These are phyloP conservation scores for Verruconis gallopava DNA, from an alignment of 2,329 filamentous ascomycete genomes.

Conservation along the genomic window DNA sequence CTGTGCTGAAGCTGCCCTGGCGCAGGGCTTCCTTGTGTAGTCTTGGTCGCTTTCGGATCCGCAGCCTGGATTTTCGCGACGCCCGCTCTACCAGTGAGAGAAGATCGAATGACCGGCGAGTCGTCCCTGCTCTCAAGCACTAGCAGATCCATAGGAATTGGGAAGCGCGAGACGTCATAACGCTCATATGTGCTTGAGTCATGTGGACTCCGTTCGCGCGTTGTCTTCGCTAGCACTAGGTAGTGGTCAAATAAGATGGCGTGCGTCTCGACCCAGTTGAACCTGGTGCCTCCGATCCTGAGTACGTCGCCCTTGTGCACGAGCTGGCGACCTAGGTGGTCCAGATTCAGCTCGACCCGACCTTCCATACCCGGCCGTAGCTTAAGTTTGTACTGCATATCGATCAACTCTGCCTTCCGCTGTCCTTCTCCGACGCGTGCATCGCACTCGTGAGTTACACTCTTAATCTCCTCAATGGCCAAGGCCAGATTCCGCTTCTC, in stretches of 20 bases:
- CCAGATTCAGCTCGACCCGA: slow-evolving; percentile 70
- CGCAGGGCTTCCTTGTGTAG: slow-evolving; percentile 26
- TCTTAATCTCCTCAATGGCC: slow-evolving; percentile 84
- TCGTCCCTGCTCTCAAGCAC: slow-evolving; percentile 88
- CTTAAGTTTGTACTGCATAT: slow-evolving; percentile 71
- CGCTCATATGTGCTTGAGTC: slow-evolving; percentile 60
- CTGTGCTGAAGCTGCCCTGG: slow-evolving; percentile 50
- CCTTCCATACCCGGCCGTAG: slow-evolving; percentile 78
- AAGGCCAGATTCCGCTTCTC: slow-evolving; percentile 75
- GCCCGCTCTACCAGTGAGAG: slow-evolving; percentile 59
- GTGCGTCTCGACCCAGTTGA: slow-evolving; percentile 88
- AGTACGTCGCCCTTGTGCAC: slow-evolving; percentile 83
- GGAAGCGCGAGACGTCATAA: slow-evolving; percentile 86
- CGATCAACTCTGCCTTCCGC: slow-evolving; percentile 78
- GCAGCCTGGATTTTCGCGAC: slow-evolving; percentile 46
- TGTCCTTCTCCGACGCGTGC: slow-evolving; percentile 82
- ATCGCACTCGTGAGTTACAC: slow-evolving; percentile 83
- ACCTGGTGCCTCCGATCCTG: slow-evolving; percentile 58
- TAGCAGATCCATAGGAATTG: slow-evolving; percentile 91
- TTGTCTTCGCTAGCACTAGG: slow-evolving; percentile 75
- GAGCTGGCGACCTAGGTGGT: slow-evolving; percentile 84
- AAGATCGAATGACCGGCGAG: slow-evolving; percentile 71
- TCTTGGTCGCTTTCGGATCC: slow-evolving; percentile 39
- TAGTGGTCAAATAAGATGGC: slow-evolving; percentile 95
- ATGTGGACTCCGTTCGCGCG: slow-evolving; percentile 41